Evolutionary conservation across 345 rosid genomes (phyloP).

Genomic region (Eucalyptus coolabah): DNA sequence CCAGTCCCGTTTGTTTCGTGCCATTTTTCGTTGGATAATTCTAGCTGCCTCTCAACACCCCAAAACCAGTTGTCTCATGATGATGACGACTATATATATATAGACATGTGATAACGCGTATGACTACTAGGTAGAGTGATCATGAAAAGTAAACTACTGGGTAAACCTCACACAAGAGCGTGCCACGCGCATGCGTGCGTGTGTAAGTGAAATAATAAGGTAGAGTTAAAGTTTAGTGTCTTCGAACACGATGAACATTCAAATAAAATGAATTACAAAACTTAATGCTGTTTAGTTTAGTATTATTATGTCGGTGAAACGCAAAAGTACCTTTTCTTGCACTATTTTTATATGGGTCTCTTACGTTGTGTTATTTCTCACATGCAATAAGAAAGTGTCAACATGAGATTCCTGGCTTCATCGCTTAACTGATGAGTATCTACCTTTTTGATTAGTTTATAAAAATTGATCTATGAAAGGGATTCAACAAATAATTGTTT

Average conservation of each 20-base stretch:
- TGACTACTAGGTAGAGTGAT: not conserved
- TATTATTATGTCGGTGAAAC: not conserved
- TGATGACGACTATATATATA: no score
- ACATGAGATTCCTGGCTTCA: not conserved
- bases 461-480: not conserved
- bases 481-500: not conserved
- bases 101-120: not conserved
- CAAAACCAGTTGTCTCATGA: no score
- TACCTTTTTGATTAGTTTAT: no score
- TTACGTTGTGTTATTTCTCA: not conserved
- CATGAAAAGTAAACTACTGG: not conserved
- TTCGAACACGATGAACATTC: not conserved
- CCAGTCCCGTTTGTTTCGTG: not conserved
- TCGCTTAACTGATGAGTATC: no score
- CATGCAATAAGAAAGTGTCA: not conserved
- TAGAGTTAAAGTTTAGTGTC: not conserved
- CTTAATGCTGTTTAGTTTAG: not conserved
- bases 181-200: not conserved
- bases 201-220: not conserved
- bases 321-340: not conserved
- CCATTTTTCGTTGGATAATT: not conserved
- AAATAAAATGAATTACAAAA: not conserved
- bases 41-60: not conserved
- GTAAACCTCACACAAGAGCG: not conserved
- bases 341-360: not conserved